A percentile compares a stretch with the other conserved stretches of the same genome.
These are phyloP conservation scores for Diphasiastrum complanatum DNA, from an alignment of 83 land plant genomes.

Conservation along the genomic window DNA sequence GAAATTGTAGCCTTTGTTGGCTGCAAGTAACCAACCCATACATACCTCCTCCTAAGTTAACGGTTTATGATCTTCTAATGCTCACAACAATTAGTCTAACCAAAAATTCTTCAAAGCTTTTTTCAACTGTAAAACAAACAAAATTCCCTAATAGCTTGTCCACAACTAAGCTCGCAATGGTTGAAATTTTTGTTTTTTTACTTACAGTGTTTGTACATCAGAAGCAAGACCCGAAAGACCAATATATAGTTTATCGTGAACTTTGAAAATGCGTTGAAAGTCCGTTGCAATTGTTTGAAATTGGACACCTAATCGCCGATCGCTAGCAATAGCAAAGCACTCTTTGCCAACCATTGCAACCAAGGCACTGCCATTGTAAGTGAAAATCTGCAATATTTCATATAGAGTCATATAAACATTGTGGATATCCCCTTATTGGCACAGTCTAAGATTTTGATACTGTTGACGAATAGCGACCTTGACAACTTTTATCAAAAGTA, in stretches of 20 bases:
- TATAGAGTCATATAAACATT: too few relatives aligned
- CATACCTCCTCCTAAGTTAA: too few relatives aligned
- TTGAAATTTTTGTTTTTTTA: background rate
- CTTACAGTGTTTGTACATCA: constrained; percentile 90
- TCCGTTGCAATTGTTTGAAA: constrained; percentile 94
- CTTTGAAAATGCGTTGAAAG: constrained; percentile 71
- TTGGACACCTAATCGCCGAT: constrained; percentile 82
- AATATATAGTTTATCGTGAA: constrained; percentile 76
- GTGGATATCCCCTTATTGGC: too few relatives aligned
- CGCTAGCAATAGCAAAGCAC: constrained; percentile 97
- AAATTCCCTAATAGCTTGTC: too few relatives aligned
- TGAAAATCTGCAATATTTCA: constrained; percentile 53
- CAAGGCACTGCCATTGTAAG: constrained; percentile 96
- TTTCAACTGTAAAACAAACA: too few relatives aligned
- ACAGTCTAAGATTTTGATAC: too few relatives aligned
- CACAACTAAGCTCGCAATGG: background rate
- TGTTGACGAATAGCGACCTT: too few relatives aligned
- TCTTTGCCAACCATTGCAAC: constrained; percentile 98
- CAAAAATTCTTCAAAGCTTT: too few relatives aligned
- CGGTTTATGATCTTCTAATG: too few relatives aligned
- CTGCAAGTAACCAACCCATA: constrained; percentile 24
- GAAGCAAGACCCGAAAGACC: constrained; percentile 92
- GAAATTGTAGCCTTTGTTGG: constrained; percentile 72
- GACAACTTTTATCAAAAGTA: too few relatives aligned
- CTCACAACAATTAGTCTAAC: too few relatives aligned